Conservation (phyloP, 768 basidiomycete genomes). For the Lentinus tigrinus region DNA sequence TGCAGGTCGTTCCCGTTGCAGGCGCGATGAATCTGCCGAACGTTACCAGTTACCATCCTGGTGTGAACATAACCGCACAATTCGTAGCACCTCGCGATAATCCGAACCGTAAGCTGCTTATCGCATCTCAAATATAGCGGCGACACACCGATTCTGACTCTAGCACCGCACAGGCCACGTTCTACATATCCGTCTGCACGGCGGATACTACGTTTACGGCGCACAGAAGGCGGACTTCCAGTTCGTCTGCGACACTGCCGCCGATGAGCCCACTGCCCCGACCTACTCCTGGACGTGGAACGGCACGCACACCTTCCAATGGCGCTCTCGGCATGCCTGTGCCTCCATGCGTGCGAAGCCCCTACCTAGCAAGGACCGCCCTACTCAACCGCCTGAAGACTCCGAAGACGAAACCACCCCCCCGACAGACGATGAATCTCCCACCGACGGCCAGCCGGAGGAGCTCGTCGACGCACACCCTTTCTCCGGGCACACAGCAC, state of each 20-base stretch:
- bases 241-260: conserved; percentile 28
- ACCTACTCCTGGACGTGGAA: conserved; percentile 21
- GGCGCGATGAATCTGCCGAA: conserved; percentile 19
- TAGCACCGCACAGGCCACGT: conserved; percentile 7
- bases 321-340: conserved; percentile 30
- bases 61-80: conserved; percentile 23
- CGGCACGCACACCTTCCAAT: conserved; percentile 29
- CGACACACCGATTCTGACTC: background rate
- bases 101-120: conserved; percentile 14
- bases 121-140: background rate
- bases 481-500: conserved; percentile 1
- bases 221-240: conserved; percentile 25
- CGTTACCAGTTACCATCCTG: conserved; percentile 16
- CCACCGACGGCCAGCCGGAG: conserved; percentile 15
- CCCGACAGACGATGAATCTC: conserved; percentile 7
- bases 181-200: conserved; percentile 25
- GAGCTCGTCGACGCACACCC: conserved; percentile 14
- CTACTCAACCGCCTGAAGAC: conserved; percentile 1
- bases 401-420: background rate
- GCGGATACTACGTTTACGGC: conserved; percentile 28
- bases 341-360: conserved; percentile 7
- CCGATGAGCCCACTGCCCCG: conserved; percentile 23
- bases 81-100: conserved; percentile 8
- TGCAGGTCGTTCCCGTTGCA: conserved; percentile 28
- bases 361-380: conserved; percentile 1